Evolutionary conservation across 805 yeast species (phyloP), one percentile per base, ranked within the genome.

Genomic region (Candida boidinii): DNA sequence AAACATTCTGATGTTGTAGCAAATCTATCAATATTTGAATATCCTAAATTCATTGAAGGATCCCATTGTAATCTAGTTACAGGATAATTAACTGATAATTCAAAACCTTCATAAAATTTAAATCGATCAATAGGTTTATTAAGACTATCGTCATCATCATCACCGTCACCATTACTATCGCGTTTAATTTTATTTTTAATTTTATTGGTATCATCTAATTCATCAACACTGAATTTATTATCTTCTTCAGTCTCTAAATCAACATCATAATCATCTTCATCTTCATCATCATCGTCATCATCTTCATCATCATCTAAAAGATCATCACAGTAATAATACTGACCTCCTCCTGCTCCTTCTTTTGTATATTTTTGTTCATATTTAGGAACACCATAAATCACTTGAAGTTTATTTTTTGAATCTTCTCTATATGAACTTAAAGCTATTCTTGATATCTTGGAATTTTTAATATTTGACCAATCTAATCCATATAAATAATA

Each of bases 351-450:
- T 19, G 9, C 21, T 19, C 21, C 9, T 9, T 7, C 21, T 19
- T 6, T n/a, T n/a, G n/a, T n/a, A n/a, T n/a, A n/a, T n/a, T n/a
- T n/a, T n/a, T n/a, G 37, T 17, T 35, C 28, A 29, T 41, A 34
- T 26, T 45, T 26, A 7, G 54, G 49, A 0, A 49, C 28, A 0
- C 71, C 69, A 29, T 59, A 55, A 8, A 70, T 41, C 1, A 80
- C 54, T 47, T 76, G 77, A 17, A 87, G 52, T 42, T 73, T 72
- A 56, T 88, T 88, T 26, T 66, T 61, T 18, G 75, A 62, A 31
- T 85, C 94, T 53, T 88, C 96, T 37, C 82, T 71, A 51, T 76
- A 85, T 0, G 95, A 71, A n/a, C 79, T 68, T n/a, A 80, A 51
- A 0, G 85, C 92, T 7, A 83, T 55, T 29, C 66, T 59, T 7